Evolutionary conservation across 2,329 filamentous ascomycete species (phyloP).

Genomic region (Erysiphe neolycopersici): DNA sequence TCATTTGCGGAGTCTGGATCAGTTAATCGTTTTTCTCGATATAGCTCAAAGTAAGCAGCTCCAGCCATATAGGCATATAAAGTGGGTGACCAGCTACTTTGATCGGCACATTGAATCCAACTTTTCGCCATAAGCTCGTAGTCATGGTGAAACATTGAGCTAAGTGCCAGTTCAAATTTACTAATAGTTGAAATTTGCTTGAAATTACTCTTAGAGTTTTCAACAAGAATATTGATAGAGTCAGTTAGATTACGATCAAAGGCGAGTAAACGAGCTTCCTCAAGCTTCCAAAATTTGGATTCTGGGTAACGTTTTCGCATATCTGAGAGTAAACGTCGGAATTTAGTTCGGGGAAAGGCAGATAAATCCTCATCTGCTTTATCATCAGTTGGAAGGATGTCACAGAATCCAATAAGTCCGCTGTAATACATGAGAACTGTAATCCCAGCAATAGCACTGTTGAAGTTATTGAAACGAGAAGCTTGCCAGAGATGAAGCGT

Average conservation of each 20-base stretch:
- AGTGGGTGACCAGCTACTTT: constrained; percentile 78
- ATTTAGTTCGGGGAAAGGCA: constrained; percentile 45
- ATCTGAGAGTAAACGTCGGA: constrained; percentile 36
- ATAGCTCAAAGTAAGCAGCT: constrained; percentile 52
- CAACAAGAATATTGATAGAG: constrained; percentile 37
- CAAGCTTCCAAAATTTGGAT: constrained; percentile 62
- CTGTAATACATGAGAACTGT: constrained; percentile 72
- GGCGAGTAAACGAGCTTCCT: constrained; percentile 56
- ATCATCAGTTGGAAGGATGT: constrained; percentile 46
- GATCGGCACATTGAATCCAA: constrained; percentile 47
- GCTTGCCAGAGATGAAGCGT: constrained; percentile 76
- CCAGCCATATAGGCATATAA: constrained; percentile 79
- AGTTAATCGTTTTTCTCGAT: constrained; percentile 29
- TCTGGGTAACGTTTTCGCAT: constrained; percentile 62
- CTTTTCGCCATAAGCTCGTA: constrained; percentile 47
- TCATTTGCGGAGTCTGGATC: constrained; percentile 22
- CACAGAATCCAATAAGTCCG: constrained; percentile 57
- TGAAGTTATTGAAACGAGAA: constrained; percentile 62
- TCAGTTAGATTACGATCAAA: constrained; percentile 37
- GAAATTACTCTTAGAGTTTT: constrained; percentile 39
- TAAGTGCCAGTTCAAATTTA: constrained; percentile 59
- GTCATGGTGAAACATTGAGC: constrained; percentile 52
- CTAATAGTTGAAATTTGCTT: constrained; percentile 71
- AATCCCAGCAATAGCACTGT: constrained; percentile 71
- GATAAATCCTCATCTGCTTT: constrained; percentile 30